Conservation (phyloP, 805 yeast species). For the Yarrowia sp. region DNA sequence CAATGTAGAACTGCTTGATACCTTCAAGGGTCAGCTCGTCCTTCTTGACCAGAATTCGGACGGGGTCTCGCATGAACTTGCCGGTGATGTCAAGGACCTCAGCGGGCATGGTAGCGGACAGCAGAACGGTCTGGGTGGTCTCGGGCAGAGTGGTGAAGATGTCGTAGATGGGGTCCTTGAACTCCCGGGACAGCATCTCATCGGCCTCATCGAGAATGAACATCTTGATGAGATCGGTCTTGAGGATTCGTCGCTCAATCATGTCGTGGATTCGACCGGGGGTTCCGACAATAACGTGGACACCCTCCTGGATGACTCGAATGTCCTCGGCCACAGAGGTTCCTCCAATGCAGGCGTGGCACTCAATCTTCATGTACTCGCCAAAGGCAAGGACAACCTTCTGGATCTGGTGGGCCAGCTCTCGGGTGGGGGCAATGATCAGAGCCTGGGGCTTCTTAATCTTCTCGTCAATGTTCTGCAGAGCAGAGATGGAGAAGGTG, state of each 20-base stretch:
- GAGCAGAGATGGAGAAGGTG: slow-evolving; percentile 92
- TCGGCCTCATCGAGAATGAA: slow-evolving; percentile 96
- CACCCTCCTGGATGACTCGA: slow-evolving; percentile 75
- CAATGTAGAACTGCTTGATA: slow-evolving; percentile 87
- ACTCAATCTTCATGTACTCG: slow-evolving; percentile 81
- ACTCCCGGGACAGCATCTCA: slow-evolving; percentile 90
- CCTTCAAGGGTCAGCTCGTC: slow-evolving; percentile 95
- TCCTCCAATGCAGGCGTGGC: slow-evolving; percentile 96
- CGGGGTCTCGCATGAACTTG: slow-evolving; percentile 92
- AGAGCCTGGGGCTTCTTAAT: slow-evolving; percentile 84
- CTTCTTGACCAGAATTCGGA: slow-evolving; percentile 90
- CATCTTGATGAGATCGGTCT: slow-evolving; percentile 81
- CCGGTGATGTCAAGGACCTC: slow-evolving; percentile 91
- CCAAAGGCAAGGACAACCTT: slow-evolving; percentile 87
- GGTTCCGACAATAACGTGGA: slow-evolving; percentile 93
- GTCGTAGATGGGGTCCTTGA: slow-evolving; percentile 93
- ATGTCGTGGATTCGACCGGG: slow-evolving; percentile 95
- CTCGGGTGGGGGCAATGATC: slow-evolving; percentile 94
- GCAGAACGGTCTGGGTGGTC: slow-evolving; percentile 88
- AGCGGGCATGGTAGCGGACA: slow-evolving; percentile 91
- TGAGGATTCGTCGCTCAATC: slow-evolving; percentile 80
- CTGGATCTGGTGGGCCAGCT: slow-evolving; percentile 91
- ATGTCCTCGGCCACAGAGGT: slow-evolving; percentile 82
- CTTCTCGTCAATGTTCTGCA: slow-evolving; percentile 81
- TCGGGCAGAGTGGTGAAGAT: slow-evolving; percentile 85